Evolutionary conservation across 805 yeast species (phyloP).

Genomic region (Nakazawaea laoshanensis): DNA sequence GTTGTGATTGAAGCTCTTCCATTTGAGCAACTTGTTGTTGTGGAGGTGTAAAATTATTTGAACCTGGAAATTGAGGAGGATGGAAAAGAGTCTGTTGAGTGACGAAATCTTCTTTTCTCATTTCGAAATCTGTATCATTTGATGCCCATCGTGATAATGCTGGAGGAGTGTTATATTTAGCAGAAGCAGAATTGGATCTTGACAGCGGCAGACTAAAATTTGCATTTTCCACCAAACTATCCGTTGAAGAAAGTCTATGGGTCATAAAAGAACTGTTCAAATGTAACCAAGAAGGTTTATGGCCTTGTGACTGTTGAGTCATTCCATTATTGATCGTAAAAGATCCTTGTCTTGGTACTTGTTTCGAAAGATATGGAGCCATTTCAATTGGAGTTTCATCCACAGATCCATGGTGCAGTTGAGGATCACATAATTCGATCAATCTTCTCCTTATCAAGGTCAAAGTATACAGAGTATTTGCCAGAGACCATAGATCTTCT

Average conservation of each 20-base stretch:
- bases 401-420: slow-evolving; percentile 1
- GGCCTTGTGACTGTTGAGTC: slow-evolving; percentile 9
- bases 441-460: slow-evolving; percentile 23
- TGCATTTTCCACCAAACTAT: slow-evolving; percentile 21
- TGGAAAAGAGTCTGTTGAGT: slow-evolving; percentile 4
- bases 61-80: slow-evolving; percentile 8
- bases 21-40: slow-evolving; percentile 7
- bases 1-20: slow-evolving; percentile 1
- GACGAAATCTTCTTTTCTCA: slow-evolving; percentile 5
- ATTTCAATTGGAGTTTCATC: slow-evolving; percentile 8
- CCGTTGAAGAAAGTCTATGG: slow-evolving; percentile 23
- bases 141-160: slow-evolving; percentile 8
- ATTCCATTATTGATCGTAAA: slow-evolving; percentile 8
- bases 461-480: slow-evolving; percentile 18
- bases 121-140: slow-evolving; percentile 10
- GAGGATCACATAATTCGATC: slow-evolving; percentile 20
- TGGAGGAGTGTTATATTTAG: slow-evolving; percentile 7
- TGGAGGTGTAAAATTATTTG: slow-evolving; percentile 9
- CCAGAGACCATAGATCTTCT: slow-evolving; percentile 19
- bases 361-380: slow-evolving; percentile 12
- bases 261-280: slow-evolving; percentile 21
- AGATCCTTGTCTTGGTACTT: slow-evolving; percentile 19
- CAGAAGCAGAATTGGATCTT: slow-evolving; percentile 1
- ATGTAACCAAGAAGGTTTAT: slow-evolving; percentile 27
- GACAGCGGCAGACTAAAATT: slow-evolving; percentile 4